Percentiles rank a stretch among this genome's conserved stretches.
Evolutionary conservation across 2,329 filamentous ascomycete species (phyloP).

Genomic region (Cercospora sesami): DNA sequence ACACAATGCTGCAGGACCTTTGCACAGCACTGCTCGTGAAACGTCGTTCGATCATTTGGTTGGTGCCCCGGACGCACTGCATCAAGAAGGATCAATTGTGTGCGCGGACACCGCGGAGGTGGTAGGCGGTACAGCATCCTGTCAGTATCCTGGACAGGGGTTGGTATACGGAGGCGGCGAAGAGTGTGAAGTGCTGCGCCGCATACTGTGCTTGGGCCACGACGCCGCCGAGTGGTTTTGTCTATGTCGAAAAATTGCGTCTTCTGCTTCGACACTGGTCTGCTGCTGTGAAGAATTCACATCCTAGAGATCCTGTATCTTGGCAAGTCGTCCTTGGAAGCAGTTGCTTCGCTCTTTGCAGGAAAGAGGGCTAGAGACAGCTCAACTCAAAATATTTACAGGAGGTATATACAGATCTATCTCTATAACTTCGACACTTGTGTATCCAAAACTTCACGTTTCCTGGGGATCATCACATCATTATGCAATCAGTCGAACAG

Average conservation of each 20-base stretch:
- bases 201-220: background rate
- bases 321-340: background rate
- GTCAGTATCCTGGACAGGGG: background rate
- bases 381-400: background rate
- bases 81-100: background rate
- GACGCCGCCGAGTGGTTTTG: background rate
- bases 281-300: background rate
- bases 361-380: background rate
- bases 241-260: background rate
- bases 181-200: background rate
- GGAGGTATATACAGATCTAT: slow-evolving; percentile 13
- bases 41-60: background rate
- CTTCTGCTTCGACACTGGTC: background rate
- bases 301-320: background rate
- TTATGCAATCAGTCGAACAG: background rate
- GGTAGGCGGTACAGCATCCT: background rate
- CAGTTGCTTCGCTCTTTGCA: background rate
- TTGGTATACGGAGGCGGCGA: background rate
- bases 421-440: background rate
- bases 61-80: background rate
- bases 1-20: background rate
- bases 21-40: background rate
- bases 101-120: background rate
- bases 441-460: background rate
- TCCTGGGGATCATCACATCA: slow-evolving; percentile 10